Evolutionary conservation across 345 rosid species (phyloP).

Genomic region (Pistacia atlantica): DNA sequence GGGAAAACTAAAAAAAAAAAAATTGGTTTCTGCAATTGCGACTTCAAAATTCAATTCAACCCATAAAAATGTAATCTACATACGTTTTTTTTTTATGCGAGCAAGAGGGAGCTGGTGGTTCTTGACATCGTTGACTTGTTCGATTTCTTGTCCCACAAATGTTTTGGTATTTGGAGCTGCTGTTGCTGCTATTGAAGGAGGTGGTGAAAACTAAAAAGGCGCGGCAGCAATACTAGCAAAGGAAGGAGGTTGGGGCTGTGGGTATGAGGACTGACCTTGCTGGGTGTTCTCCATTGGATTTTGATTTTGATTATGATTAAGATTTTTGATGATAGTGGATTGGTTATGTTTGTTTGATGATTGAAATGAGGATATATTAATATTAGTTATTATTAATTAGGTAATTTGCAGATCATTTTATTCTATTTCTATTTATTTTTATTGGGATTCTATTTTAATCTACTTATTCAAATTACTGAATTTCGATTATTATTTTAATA

Average conservation of each 20-base stretch:
- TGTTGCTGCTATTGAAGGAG: slow-evolving; percentile 90
- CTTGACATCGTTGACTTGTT: slow-evolving; percentile 89
- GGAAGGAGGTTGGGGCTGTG: slow-evolving; percentile 39
- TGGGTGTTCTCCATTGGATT: slow-evolving; percentile 55
- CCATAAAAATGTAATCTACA: too few species aligned
- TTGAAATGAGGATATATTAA: slow-evolving; percentile 10
- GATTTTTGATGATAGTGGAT: background rate
- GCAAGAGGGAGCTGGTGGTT: slow-evolving; percentile 97
- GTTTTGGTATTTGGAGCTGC: slow-evolving; percentile 72
- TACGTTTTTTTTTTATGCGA: slow-evolving; percentile 81
- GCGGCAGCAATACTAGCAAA: slow-evolving; percentile 34
- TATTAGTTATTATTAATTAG: too few species aligned
- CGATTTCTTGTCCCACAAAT: slow-evolving; percentile 68
- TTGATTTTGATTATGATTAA: too few species aligned
- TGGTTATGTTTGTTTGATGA: slow-evolving; percentile 6
- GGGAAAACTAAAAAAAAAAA: too few species aligned
- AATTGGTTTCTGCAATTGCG: too few species aligned
- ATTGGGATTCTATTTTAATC: too few species aligned
- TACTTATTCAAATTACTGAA: too few species aligned
- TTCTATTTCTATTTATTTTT: too few species aligned
- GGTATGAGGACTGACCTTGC: slow-evolving; percentile 62
- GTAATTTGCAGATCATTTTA: too few species aligned
- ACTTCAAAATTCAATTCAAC: too few species aligned
- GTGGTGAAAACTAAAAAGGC: slow-evolving; percentile 54
- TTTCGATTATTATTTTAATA: too few species aligned